Percentiles rank a stretch among this genome's conserved stretches.
Evolutionary conservation across 192 early-diverging fungal genomes (phyloP).

Genomic region (Radiomyces spectabilis): DNA sequence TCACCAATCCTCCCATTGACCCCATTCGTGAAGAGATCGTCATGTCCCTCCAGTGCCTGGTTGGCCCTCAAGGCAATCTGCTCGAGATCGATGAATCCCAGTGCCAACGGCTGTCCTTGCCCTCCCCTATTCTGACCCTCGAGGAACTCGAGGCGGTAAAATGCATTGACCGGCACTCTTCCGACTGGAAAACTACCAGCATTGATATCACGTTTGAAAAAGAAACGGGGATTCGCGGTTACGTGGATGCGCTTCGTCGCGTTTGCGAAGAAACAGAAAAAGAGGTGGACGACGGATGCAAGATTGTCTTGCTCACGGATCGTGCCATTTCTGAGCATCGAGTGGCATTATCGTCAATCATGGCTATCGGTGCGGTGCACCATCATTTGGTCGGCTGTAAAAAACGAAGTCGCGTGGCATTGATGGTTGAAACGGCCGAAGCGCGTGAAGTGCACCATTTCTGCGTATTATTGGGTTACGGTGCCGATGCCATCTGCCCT

Average conservation of each 20-base stretch:
- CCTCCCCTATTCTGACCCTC: constrained; percentile 82
- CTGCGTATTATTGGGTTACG: constrained; percentile 92
- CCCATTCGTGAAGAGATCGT: constrained; percentile 98
- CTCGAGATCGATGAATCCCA: constrained; percentile 80
- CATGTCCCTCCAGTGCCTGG: constrained; percentile 93
- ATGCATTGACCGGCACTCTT: constrained; percentile 51
- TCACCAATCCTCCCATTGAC: constrained; percentile 98
- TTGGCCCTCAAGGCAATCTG: constrained; percentile 97
- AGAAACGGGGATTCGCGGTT: constrained; percentile 65
- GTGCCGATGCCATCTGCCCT: constrained; percentile 92
- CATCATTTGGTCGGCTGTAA: constrained; percentile 87
- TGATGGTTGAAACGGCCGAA: constrained; percentile 89
- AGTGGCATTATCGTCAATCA: constrained; percentile 79
- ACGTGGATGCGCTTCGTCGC: constrained; percentile 74
- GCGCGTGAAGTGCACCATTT: constrained; percentile 95
- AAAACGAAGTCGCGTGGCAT: constrained; percentile 80
- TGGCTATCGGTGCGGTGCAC: constrained; percentile 88
- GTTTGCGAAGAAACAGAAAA: constrained; percentile 76
- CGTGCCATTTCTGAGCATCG: constrained; percentile 50
- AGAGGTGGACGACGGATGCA: constrained; percentile 74
- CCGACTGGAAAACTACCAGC: constrained; percentile 70
- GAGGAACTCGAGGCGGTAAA: constrained; percentile 79
- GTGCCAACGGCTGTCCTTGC: constrained; percentile 68
- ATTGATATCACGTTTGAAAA: constrained; percentile 88
- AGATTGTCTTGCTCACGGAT: constrained; percentile 85